Base-by-base conservation (phyloP, 2,329 filamentous ascomycete genomes). In the Scorias spongiosa region DNA sequence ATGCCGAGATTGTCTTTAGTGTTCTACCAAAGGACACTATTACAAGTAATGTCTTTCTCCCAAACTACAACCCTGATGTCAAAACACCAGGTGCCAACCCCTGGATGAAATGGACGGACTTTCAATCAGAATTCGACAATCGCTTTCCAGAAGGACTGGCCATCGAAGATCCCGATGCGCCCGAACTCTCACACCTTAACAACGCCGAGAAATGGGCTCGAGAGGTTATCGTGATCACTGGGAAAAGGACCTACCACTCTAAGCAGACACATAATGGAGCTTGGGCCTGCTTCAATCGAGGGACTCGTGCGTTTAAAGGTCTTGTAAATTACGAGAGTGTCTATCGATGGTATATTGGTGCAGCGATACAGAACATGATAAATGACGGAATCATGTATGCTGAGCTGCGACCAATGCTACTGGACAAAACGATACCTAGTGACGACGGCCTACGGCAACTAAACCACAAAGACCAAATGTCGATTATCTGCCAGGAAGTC, bases 261-360 rank as follows among this genome's bases (percentile, higher is more conserved):
- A 10, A 10, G 2, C 54, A 57, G 41, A 59, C 56, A 1, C 51
- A 51, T 36, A 59, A 59, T 46, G 70, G 70, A 3, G 66, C 70
- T 5, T 74, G 71, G 71, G 69, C 70, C 5, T 66, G 65, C n/a
- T 87, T 86, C 59, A 82, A 83, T 49, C 70, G 72, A 41, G 70
- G 78, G 3, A 84, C 80, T 2, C 70, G 78, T 41, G 80, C 80
- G 65, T 82, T 84, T 71, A 84, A 84, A 55, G 80, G 80, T 0
- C 65, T 84, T 0, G 72, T 83, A 53, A 80, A 80, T 55, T 83
- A 83, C 51, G 71, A 76, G 54, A 68, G 65, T 2, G 76, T 78
- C 2, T 83, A 78, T 54, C 64, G 66, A 40, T 65, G 62, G 57
- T 84, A 84, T 51, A 80, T 78, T 2, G 63, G 66, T 9, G 57